Percentiles rank a stretch among this genome's conserved stretches.
Evolutionary conservation across 768 basidiomycete genomes (phyloP).

Genomic region (Clitopilus passeckerianus): DNA sequence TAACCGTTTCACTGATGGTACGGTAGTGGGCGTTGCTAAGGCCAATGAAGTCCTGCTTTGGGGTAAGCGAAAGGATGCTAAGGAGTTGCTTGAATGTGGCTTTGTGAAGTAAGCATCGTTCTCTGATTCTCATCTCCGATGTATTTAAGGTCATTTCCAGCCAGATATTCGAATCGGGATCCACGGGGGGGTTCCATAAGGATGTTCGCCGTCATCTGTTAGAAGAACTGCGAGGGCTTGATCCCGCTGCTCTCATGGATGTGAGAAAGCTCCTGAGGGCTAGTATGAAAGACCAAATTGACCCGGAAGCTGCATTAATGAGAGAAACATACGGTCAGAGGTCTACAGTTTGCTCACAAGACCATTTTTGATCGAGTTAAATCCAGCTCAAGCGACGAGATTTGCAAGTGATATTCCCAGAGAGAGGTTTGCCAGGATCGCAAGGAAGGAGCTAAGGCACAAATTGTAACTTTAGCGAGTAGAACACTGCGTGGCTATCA

Average conservation of each 20-base stretch:
- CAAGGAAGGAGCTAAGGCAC: slow-evolving; percentile 61
- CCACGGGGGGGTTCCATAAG: slow-evolving; percentile 47
- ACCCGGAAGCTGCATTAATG: slow-evolving; percentile 59
- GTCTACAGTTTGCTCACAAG: neutral
- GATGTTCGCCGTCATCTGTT: slow-evolving; percentile 45
- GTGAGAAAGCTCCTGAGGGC: slow-evolving; percentile 50
- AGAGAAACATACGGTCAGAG: slow-evolving; percentile 62
- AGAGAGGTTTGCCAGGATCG: slow-evolving; percentile 49
- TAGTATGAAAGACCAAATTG: slow-evolving; percentile 56
- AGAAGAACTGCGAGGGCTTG: slow-evolving; percentile 54
- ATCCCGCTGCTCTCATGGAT: slow-evolving; percentile 45
- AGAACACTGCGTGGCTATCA: neutral
- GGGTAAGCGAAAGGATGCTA: slow-evolving; percentile 59
- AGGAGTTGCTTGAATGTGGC: slow-evolving; percentile 53
- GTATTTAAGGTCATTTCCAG: slow-evolving; percentile 24
- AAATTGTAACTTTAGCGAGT: slow-evolving; percentile 37
- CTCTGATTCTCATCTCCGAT: neutral
- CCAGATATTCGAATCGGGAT: slow-evolving; percentile 53
- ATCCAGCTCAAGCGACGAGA: slow-evolving; percentile 55
- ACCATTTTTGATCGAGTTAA: neutral
- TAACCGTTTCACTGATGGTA: neutral
- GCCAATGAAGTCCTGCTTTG: slow-evolving; percentile 71
- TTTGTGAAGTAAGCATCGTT: slow-evolving; percentile 54
- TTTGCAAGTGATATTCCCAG: slow-evolving; percentile 57
- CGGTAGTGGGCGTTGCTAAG: slow-evolving; percentile 58